Percentiles rank a stretch among this genome's conserved stretches.
These are phyloP conservation scores for Agrostemma githago DNA, from an alignment of 148 eudicot species.

Conservation along the genomic window DNA sequence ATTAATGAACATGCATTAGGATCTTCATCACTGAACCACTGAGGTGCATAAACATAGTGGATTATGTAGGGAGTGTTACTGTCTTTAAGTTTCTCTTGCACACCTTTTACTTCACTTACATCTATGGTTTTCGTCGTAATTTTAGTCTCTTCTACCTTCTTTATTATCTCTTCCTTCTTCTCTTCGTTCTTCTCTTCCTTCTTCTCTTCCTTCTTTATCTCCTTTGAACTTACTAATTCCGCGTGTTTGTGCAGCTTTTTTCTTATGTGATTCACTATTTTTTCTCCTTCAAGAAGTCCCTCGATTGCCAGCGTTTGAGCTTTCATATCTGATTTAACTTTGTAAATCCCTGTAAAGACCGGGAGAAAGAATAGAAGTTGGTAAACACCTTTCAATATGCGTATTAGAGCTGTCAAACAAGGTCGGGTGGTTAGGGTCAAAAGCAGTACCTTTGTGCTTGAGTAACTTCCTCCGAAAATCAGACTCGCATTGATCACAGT, in stretches of 20 bases:
- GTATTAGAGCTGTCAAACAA: no score
- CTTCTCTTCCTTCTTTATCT: slow-evolving; percentile 29
- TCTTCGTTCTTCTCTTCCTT: slow-evolving; percentile 25
- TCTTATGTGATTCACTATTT: slow-evolving; percentile 40
- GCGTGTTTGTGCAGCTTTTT: slow-evolving; percentile 46
- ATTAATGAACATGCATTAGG: slow-evolving; percentile 68
- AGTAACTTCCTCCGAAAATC: slow-evolving; percentile 46
- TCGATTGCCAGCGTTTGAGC: slow-evolving; percentile 61
- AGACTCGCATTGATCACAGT: slow-evolving; percentile 58
- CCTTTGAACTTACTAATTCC: slow-evolving; percentile 36
- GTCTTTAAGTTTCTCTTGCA: slow-evolving; percentile 44
- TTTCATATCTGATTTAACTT: slow-evolving; percentile 63
- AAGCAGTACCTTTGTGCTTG: slow-evolving; percentile 52
- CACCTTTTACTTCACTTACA: slow-evolving; percentile 48
- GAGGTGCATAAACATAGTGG: slow-evolving; percentile 86
- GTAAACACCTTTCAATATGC: background rate
- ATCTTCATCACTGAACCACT: slow-evolving; percentile 82
- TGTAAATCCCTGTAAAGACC: slow-evolving; percentile 50
- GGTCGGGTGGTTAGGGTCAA: no score
- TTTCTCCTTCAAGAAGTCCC: slow-evolving; percentile 49
- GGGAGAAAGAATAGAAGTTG: background rate
- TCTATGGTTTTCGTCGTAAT: slow-evolving; percentile 33
- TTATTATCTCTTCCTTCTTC: slow-evolving; percentile 28
- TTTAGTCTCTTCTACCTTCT: slow-evolving; percentile 27
- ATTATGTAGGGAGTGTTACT: slow-evolving; percentile 58